These are phyloP conservation scores for Blakeslea trispora DNA, from an alignment of 371 early-diverging fungal genomes.

Conservation along the genomic window DNA sequence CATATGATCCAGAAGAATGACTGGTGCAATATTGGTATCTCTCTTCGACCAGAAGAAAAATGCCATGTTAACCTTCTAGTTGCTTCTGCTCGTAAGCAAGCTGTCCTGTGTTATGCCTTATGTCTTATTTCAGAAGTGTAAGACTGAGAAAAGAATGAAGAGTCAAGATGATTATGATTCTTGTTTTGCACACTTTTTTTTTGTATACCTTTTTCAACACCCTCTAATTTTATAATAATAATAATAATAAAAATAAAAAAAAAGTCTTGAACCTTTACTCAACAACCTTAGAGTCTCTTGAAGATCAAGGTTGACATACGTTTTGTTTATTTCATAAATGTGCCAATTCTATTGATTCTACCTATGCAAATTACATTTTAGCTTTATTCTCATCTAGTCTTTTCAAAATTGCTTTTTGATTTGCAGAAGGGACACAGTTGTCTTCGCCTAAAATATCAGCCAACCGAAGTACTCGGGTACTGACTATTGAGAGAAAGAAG, in stretches of 20 bases:
- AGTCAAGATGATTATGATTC: background rate
- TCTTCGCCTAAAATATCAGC: conserved; percentile 35
- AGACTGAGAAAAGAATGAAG: conserved; percentile 5
- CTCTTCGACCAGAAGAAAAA: conserved; percentile 67
- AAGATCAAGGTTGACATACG: no score
- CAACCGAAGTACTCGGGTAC: conserved; percentile 33
- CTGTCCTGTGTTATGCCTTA: conserved; percentile 58
- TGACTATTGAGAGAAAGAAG: conserved; percentile 25
- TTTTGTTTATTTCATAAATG: no score
- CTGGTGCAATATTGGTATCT: conserved; percentile 61
- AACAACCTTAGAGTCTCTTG: no score
- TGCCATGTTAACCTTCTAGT: conserved; percentile 67
- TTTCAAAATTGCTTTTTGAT: conserved; percentile 23
- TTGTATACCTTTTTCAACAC: conserved; percentile 2
- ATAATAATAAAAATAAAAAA: conserved; percentile 1
- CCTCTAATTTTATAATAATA: background rate
- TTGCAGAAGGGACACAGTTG: conserved; percentile 20
- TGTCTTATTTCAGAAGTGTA: conserved; percentile 33
- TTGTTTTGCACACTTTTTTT: background rate
- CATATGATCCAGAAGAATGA: conserved; percentile 49
- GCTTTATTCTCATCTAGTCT: conserved; percentile 4
- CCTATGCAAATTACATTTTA: conserved; percentile 8
- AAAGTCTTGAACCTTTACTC: no score
- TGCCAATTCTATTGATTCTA: no score
- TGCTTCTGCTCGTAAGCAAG: conserved; percentile 64